Base-by-base conservation (phyloP, 768 basidiomycete species). In the Lentinus brumalis region DNA sequence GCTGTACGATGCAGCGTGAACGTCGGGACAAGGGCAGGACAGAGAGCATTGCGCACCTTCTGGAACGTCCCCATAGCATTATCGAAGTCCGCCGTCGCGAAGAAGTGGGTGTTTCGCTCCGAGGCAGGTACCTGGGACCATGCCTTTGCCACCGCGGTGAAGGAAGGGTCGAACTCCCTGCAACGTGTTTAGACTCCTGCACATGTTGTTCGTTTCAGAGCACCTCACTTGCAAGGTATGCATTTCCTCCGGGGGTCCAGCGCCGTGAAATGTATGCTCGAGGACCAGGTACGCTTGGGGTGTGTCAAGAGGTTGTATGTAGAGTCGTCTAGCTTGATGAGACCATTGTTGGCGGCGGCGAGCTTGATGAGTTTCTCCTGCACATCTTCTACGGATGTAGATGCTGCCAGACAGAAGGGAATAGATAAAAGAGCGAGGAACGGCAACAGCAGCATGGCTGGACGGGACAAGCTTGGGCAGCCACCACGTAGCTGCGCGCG, bases 11-110 rank as follows among this genome's bases (percentile, higher is more conserved):
- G 26, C 4, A 42, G 21, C 3, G 32, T 21, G 45, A 21, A 29
- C 1, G 21, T 49, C 14, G 21, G 4, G 26, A 49, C 8, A 12
- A 29, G 52, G 96, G 83, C 94, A 96, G 72, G 8, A 12, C n/a
- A 5, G 1, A 21, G 2, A 41, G 21, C 5, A 39, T 21, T 38
- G 15, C 12, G 61, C 70, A 93, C 95, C 80, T 85, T 86, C 77
- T 91, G 87, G 78, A 96, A 99, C 46, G 94, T 81, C 1, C 77
- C 74, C 56, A 85, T 80, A 8, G 85, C 88, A 40, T 91, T 80
- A 69, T 91, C 86, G 70, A 97, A 98, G 74, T 99, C 97, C 32
- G 94, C 73, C 12, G 87, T 88, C 9, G 87, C 97, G 70, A 98
- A 99, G 84, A 98, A 96, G 74, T 98, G 96, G 57, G 80, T 78